These are phyloP conservation scores for Thymus mandschuricus DNA, from an alignment of 257 asterid species.

Conservation along the genomic window DNA sequence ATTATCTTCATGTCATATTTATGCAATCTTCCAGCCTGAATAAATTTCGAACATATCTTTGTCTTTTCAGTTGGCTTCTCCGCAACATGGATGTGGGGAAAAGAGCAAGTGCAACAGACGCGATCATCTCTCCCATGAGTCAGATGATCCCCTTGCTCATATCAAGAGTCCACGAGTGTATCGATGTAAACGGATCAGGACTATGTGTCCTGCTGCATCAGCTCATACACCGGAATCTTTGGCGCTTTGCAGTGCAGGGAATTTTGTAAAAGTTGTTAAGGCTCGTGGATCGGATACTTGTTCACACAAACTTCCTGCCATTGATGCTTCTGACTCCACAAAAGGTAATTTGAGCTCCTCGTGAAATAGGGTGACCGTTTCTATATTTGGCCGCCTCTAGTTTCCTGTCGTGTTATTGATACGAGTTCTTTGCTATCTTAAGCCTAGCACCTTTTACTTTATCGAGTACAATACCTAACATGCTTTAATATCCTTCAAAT, in stretches of 20 bases:
- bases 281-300: slow-evolving; percentile 37
- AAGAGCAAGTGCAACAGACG: slow-evolving; percentile 37
- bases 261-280: slow-evolving; percentile 33
- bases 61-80: slow-evolving; percentile 40
- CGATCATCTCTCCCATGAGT: slow-evolving; percentile 31
- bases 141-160: slow-evolving; percentile 42
- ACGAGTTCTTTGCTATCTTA: neutral
- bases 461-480: neutral
- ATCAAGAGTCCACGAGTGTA: slow-evolving; percentile 29
- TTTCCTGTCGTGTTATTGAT: neutral
- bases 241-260: slow-evolving; percentile 27
- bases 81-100: slow-evolving; percentile 37
- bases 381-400: neutral
- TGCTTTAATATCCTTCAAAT: neutral
- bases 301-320: slow-evolving; percentile 30
- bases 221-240: slow-evolving; percentile 29
- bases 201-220: slow-evolving; percentile 28
- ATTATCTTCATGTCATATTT: neutral
- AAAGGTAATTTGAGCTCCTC: slow-evolving; percentile 36
- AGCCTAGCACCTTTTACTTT: neutral
- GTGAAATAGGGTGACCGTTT: neutral
- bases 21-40: slow-evolving; percentile 6
- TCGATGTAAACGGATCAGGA: slow-evolving; percentile 34
- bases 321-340: slow-evolving; percentile 24
- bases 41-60: neutral